phyloP scores from a whole-genome alignment of 495 filamentous ascomycete species.

The Tetracladium marchalianum region DNA sequence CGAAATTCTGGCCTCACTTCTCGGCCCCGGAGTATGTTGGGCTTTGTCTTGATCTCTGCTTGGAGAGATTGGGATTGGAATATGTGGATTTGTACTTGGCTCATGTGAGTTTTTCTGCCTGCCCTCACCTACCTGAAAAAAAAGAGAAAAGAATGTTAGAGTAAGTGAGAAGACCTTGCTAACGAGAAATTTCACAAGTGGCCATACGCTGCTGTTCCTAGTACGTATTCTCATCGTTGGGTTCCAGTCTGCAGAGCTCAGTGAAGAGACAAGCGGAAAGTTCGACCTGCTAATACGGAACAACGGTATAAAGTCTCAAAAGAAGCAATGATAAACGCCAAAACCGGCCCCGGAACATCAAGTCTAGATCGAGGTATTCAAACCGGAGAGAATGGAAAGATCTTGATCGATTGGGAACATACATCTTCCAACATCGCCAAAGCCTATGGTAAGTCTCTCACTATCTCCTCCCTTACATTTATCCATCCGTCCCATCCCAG shows the following conservation, averaged over 20 bases:
- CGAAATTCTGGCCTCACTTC: slow-evolving; percentile 79
- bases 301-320: neutral
- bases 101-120: neutral
- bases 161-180: too few species aligned
- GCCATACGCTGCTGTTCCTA: slow-evolving; percentile 3
- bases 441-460: neutral
- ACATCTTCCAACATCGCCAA: slow-evolving; percentile 3
- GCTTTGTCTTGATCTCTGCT: slow-evolving; percentile 56
- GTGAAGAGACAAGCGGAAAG: too few species aligned
- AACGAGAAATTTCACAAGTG: neutral
- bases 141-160: too few species aligned
- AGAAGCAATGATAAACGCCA: slow-evolving; percentile 1
- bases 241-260: too few species aligned
- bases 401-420: slow-evolving; percentile 13
- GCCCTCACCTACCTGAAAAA: too few species aligned
- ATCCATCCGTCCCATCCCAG: too few species aligned
- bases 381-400: slow-evolving; percentile 80
- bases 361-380: slow-evolving; percentile 14
- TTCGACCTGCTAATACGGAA: too few species aligned
- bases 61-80: slow-evolving; percentile 57
- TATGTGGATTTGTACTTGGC: slow-evolving; percentile 75
- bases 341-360: neutral
- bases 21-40: slow-evolving; percentile 52
- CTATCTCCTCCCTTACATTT: neutral
- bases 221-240: too few species aligned